Conservation (phyloP, 176 grass and related monocot genomes). For the Puya raimondii region DNA sequence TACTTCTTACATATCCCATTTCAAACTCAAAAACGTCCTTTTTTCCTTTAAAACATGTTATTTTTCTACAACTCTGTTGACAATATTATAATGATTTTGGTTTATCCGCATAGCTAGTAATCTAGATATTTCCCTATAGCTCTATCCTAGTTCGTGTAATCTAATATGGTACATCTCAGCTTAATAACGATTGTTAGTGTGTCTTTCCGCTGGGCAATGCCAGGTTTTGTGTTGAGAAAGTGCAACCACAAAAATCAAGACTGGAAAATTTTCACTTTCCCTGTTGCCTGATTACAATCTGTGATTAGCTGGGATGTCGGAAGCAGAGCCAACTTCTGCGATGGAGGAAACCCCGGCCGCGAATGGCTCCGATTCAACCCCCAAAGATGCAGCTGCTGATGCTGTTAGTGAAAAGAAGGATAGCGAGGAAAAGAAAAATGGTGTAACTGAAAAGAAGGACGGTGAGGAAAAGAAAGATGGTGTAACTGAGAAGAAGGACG, state of each 20-base stretch:
- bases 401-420: not conserved
- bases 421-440: not conserved
- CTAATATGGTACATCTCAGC: not conserved
- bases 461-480: not conserved
- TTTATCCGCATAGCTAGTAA: not conserved
- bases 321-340: not conserved
- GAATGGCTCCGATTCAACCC: not conserved
- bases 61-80: not conserved
- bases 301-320: not conserved
- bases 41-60: not conserved
- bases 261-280: not conserved
- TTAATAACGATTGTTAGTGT: not conserved
- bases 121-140: not conserved
- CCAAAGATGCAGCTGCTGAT: not conserved
- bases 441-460: not conserved
- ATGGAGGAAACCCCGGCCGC: not conserved
- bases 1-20: not conserved
- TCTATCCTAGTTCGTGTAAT: not conserved
- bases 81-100: not conserved
- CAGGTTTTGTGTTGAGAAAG: not conserved
- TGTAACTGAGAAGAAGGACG: not conserved
- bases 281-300: not conserved
- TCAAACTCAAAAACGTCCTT: not conserved
- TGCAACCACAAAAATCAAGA: not conserved
- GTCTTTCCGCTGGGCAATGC: not conserved